These are phyloP conservation scores for Vitis hybrid DNA, from an alignment of 177 flowering plant species.

Conservation along the genomic window DNA sequence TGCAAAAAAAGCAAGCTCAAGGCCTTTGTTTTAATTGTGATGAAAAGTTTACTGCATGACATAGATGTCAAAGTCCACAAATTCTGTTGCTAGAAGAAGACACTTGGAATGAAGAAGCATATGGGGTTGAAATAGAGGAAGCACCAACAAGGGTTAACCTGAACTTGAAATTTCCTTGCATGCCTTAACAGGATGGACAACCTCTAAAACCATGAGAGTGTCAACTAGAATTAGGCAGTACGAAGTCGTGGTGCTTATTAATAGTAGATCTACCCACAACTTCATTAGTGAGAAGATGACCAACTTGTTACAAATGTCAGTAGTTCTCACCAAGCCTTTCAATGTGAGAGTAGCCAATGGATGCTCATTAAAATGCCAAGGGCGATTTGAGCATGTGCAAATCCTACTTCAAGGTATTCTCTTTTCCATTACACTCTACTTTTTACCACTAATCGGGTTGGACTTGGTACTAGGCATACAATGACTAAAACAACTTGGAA, in stretches of 20 bases:
- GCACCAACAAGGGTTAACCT: neutral
- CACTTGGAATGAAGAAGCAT: neutral
- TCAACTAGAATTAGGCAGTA: neutral
- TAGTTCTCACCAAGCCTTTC: neutral
- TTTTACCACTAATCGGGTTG: neutral
- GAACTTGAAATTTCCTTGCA: neutral
- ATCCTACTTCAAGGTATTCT: too few relatives aligned
- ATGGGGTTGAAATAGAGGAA: neutral
- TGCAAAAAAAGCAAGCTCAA: neutral
- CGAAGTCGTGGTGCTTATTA: conserved; percentile 1
- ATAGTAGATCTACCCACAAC: conserved; percentile 1
- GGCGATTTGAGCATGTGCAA: too few relatives aligned
- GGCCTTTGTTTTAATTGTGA: conserved; percentile 7
- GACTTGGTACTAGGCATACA: neutral
- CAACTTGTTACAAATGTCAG: neutral
- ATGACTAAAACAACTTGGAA: neutral
- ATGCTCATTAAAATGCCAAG: neutral
- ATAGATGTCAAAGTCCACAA: conserved; percentile 3
- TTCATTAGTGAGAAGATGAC: neutral
- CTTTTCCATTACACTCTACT: neutral
- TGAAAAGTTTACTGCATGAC: neutral
- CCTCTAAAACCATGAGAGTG: neutral
- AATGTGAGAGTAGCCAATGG: neutral
- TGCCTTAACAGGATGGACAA: conserved; percentile 1
- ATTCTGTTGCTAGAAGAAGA: neutral